phyloP scores from a whole-genome alignment of 1,284 basidiomycete genomes.

The Chalciporus sp. region DNA sequence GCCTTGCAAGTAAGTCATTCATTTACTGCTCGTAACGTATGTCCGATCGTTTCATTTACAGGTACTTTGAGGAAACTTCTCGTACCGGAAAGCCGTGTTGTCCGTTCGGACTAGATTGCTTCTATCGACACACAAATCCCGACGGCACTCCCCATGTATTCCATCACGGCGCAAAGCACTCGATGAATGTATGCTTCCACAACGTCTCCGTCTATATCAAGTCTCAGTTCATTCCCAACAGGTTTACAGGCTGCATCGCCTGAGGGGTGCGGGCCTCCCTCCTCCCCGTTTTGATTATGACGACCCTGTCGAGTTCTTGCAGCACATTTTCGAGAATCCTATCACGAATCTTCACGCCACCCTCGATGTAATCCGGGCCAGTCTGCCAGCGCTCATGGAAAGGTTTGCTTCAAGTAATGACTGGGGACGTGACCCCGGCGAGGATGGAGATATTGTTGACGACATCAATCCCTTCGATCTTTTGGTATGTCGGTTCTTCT shows the following conservation, averaged over 20 bases:
- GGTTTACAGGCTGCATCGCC: conserved; percentile 30
- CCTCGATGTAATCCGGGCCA: conserved; percentile 36
- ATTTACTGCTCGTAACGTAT: neutral
- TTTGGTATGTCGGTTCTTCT: conserved; percentile 22
- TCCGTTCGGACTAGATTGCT: conserved; percentile 76
- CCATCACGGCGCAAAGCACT: conserved; percentile 51
- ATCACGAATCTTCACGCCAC: conserved; percentile 33
- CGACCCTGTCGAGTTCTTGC: conserved; percentile 31
- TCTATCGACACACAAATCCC: conserved; percentile 66
- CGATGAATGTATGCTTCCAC: conserved; percentile 46
- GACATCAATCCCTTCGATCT: conserved; percentile 20
- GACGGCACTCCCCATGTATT: conserved; percentile 67
- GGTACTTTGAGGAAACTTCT: conserved; percentile 64
- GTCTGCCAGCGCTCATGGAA: conserved; percentile 33
- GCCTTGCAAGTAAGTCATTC: conserved; percentile 56
- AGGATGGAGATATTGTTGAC: conserved; percentile 16
- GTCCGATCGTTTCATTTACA: conserved; percentile 27
- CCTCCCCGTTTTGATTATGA: conserved; percentile 27
- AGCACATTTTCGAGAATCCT: conserved; percentile 32
- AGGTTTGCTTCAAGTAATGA: conserved; percentile 16
- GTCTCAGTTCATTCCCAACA: conserved; percentile 6
- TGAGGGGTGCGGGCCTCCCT: conserved; percentile 19
- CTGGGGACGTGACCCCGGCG: conserved; percentile 4
- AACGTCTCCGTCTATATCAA: neutral
- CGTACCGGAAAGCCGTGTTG: conserved; percentile 51